These are phyloP conservation scores for Simmondsia chinensis DNA, from an alignment of 148 eudicot genomes.

Conservation along the genomic window DNA sequence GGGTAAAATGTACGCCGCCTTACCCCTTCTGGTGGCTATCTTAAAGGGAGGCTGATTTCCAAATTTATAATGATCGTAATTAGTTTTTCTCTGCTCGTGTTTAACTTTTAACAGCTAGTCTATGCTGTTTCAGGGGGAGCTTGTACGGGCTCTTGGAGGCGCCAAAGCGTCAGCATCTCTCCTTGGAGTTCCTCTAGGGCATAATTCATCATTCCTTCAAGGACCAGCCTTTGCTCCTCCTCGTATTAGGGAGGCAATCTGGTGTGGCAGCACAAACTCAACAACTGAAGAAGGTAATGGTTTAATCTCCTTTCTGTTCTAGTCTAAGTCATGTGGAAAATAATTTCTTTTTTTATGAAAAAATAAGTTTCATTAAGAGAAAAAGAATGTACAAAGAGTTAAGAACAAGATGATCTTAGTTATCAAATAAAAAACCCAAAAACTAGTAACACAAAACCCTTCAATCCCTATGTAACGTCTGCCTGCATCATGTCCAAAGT, in stretches of 20 bases:
- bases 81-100: background rate
- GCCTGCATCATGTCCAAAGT: too few relatives aligned
- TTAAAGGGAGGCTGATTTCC: too few relatives aligned
- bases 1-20: too few relatives aligned
- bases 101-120: background rate
- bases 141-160: conserved; percentile 87
- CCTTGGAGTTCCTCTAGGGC: conserved; percentile 93
- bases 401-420: too few relatives aligned
- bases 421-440: too few relatives aligned
- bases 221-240: conserved; percentile 99
- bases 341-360: too few relatives aligned
- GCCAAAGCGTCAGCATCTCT: conserved; percentile 75
- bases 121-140: conserved; percentile 57
- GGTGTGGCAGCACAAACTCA: conserved; percentile 97
- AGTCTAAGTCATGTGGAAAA: background rate
- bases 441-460: too few relatives aligned
- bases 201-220: conserved; percentile 91
- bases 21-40: too few relatives aligned
- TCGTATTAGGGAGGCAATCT: conserved; percentile 86
- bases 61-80: too few relatives aligned
- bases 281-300: conserved; percentile 75
- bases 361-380: too few relatives aligned
- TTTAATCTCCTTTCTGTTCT: background rate
- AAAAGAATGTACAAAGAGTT: too few relatives aligned
- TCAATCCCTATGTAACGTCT: too few relatives aligned